Conservation (phyloP, 208 protist genomes). For the Trypanosoma melophagium region DNA sequence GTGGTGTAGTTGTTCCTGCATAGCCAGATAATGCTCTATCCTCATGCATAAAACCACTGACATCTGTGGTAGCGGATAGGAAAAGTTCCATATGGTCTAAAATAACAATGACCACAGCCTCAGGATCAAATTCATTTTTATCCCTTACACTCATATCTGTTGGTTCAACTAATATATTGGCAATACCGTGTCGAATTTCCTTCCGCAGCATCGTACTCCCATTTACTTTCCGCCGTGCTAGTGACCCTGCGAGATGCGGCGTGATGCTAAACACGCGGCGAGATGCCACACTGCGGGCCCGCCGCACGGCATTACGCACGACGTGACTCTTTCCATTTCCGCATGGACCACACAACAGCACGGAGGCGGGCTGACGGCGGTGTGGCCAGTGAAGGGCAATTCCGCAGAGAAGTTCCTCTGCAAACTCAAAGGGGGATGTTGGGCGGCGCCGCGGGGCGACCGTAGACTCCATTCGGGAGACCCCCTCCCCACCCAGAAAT, state of each 20-base stretch:
- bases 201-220: conserved; percentile 49
- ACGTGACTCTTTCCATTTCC: conserved; percentile 71
- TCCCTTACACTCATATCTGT: background rate
- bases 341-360: conserved; percentile 58
- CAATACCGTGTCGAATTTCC: conserved; percentile 33
- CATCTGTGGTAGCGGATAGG: conserved; percentile 14
- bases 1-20: conserved; percentile 2
- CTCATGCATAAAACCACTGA: background rate
- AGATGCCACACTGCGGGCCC: conserved; percentile 1
- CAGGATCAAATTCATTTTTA: background rate
- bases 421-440: conserved; percentile 20
- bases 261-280: conserved; percentile 29
- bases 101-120: conserved; percentile 39
- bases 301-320: conserved; percentile 15
- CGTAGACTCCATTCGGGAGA: background rate
- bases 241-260: conserved; percentile 32
- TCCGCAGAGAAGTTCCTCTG: conserved; percentile 37
- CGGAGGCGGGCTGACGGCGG: conserved; percentile 32
- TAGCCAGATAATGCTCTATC: background rate
- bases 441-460: background rate
- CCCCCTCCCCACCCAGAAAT: background rate
- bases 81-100: conserved; percentile 76
- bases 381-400: conserved; percentile 56
- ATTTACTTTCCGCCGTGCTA: conserved; percentile 38
- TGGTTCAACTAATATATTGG: background rate